phyloP scores from a whole-genome alignment of 257 asterid genomes.

The Euphrasia confusa region DNA sequence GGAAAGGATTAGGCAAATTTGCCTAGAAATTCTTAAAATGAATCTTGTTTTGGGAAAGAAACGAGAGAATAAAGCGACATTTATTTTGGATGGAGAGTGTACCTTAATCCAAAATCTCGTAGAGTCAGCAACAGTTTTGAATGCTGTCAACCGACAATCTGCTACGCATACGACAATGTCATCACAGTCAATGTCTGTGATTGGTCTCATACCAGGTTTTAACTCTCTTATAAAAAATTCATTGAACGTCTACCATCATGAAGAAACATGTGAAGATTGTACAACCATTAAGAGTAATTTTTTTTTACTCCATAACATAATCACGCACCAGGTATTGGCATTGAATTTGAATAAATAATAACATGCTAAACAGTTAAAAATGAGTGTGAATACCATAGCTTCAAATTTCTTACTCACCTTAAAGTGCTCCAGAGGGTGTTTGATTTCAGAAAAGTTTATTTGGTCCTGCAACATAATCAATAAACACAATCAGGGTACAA shows the following conservation, averaged over 20 bases:
- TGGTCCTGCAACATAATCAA: constrained; percentile 71
- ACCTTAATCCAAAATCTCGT: constrained; percentile 96
- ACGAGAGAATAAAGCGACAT: too few species aligned
- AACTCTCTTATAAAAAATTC: constrained; percentile 88
- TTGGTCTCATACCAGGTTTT: constrained; percentile 73
- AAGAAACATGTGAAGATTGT: background rate
- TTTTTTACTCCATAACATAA: constrained; percentile 3
- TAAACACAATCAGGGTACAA: constrained; percentile 28
- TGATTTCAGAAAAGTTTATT: constrained; percentile 71
- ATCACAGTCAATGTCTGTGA: constrained; percentile 51
- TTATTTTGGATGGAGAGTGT: constrained; percentile 1
- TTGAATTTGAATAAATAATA: background rate
- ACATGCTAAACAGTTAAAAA: constrained; percentile 7
- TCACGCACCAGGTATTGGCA: constrained; percentile 8
- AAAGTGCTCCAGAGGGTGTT: constrained; percentile 77
- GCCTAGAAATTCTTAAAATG: too few species aligned
- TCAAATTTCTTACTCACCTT: constrained; percentile 50
- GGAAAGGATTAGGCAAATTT: too few species aligned
- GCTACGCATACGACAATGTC: constrained; percentile 88
- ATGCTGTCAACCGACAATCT: constrained; percentile 83
- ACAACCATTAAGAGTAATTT: background rate
- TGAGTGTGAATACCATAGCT: constrained; percentile 4
- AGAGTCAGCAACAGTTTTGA: constrained; percentile 56
- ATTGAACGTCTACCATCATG: constrained; percentile 68
- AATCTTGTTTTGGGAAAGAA: too few species aligned